These are phyloP conservation scores for Chalaropsis thielavioides DNA, from an alignment of 2,329 filamentous ascomycete species.

Conservation along the genomic window DNA sequence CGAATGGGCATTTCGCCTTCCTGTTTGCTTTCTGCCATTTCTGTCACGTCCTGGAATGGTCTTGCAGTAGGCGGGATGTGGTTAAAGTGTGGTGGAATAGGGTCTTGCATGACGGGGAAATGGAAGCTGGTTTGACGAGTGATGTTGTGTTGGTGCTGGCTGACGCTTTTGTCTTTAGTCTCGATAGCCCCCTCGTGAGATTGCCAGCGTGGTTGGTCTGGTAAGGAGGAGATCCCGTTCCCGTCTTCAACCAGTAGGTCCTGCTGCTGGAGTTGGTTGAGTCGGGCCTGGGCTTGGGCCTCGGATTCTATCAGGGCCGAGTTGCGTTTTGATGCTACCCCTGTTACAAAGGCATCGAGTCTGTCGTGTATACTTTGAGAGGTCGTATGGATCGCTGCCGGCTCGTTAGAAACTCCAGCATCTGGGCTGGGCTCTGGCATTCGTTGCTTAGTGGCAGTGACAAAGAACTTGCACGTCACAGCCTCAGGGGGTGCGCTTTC, in stretches of 20 bases:
- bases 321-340: constrained; percentile 73
- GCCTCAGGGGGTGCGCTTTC: constrained; percentile 78
- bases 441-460: constrained; percentile 54
- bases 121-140: constrained; percentile 37
- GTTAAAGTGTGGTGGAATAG: constrained; percentile 43
- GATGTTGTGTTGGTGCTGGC: neutral
- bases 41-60: constrained; percentile 1
- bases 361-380: constrained; percentile 71
- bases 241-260: constrained; percentile 70
- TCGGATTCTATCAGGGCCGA: constrained; percentile 71
- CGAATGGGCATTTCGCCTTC: constrained; percentile 25
- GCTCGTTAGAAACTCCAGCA: constrained; percentile 22
- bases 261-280: constrained; percentile 61
- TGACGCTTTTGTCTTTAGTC: neutral
- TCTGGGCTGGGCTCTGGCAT: constrained; percentile 19
- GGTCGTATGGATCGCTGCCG: constrained; percentile 38
- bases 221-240: constrained; percentile 70
- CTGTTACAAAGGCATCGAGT: constrained; percentile 74
- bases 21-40: constrained; percentile 12
- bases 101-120: constrained; percentile 39
- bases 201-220: constrained; percentile 35
- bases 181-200: neutral
- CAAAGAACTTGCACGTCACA: constrained; percentile 87
- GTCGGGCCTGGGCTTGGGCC: constrained; percentile 62
- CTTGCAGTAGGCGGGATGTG: constrained; percentile 33